Evolutionary conservation across 78 protist species (phyloP), one percentile per base, ranked within the genome.

Genomic region (Diacronema lutheri): DNA sequence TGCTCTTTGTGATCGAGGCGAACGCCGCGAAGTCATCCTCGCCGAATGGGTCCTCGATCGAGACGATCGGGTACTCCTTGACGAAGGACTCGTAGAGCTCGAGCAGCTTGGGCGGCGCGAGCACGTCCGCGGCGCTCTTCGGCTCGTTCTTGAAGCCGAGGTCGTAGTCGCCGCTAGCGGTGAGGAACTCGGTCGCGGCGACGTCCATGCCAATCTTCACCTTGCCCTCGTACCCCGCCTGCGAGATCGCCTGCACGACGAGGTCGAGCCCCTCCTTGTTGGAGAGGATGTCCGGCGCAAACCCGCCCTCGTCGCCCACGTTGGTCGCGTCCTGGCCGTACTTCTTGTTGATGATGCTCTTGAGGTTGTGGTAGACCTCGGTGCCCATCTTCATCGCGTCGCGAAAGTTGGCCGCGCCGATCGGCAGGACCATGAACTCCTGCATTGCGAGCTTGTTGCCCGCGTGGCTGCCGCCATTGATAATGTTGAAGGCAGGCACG

Each of bases 301-400:
- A 68, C 13, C 99, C 99, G 60, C 99, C 99, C 92, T 98, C 99
- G 89, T 98, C 99, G 73, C 99, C 99, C 73, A 98, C 97, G 85
- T 92, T 91, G 87, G 82, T 64, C 33, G 94, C 94, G 71, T 79
- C 86, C 82, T n/a, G 87, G 74, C 97, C 97, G 69, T 91, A 94
- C 71, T 83, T 61, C 79, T 40, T 38, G 89, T 91, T 81, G 85
- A 97, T 84, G 86, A 97, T 90, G 41, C n/a, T 50, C 94, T 93
- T 93, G 38, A 98, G 94, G 85, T 40, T 31, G 90, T 96, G 99
- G 94, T 97, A 98, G 44, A 93, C 96, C 99, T 68, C 76, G 26
- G 26, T 21, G 46, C 76, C 76, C 26, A 68, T 68, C 33, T 20
- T 6, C 50, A 68, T 19, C 55, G 76, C 76, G 50, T 68, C 76